Conservation (phyloP, 1,284 basidiomycete genomes). For the Sporisorium iseilematis-ciliati region DNA sequence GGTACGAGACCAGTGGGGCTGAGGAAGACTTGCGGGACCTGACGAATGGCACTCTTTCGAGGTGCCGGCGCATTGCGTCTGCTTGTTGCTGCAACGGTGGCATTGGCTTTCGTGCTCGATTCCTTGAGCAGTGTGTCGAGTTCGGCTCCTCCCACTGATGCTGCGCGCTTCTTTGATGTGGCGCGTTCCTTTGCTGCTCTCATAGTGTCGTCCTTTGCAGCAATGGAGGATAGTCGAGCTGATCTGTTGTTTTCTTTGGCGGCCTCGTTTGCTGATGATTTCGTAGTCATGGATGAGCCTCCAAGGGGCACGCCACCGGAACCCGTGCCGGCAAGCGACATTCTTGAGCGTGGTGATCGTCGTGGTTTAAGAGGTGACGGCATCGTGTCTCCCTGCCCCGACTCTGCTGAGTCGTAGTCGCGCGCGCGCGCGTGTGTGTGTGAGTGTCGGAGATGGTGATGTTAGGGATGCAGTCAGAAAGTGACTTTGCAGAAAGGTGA, state of each 20-base stretch:
- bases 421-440: background rate
- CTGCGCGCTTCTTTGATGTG: slow-evolving; percentile 46
- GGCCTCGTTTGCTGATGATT: slow-evolving; percentile 21
- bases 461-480: background rate
- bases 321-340: slow-evolving; percentile 47
- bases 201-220: slow-evolving; percentile 41
- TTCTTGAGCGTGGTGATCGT: slow-evolving; percentile 46
- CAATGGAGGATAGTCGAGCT: slow-evolving; percentile 21
- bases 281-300: slow-evolving; percentile 49
- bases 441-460: slow-evolving; percentile 1
- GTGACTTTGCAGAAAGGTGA: background rate
- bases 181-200: slow-evolving; percentile 37
- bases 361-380: slow-evolving; percentile 51
- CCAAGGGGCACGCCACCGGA: slow-evolving; percentile 42
- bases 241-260: slow-evolving; percentile 46
- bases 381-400: slow-evolving; percentile 13
- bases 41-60: slow-evolving; percentile 60
- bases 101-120: slow-evolving; percentile 29
- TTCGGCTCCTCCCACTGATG: slow-evolving; percentile 44
- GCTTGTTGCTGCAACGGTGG: slow-evolving; percentile 30
- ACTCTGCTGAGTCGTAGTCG: background rate
- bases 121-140: slow-evolving; percentile 47
- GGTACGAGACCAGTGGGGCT: slow-evolving; percentile 61
- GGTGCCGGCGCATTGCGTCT: slow-evolving; percentile 53
- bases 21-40: slow-evolving; percentile 59